Evolutionary conservation across 345 rosid species (phyloP), one percentile per base, ranked within the genome.

Genomic region (Rubroshorea leprosula): DNA sequence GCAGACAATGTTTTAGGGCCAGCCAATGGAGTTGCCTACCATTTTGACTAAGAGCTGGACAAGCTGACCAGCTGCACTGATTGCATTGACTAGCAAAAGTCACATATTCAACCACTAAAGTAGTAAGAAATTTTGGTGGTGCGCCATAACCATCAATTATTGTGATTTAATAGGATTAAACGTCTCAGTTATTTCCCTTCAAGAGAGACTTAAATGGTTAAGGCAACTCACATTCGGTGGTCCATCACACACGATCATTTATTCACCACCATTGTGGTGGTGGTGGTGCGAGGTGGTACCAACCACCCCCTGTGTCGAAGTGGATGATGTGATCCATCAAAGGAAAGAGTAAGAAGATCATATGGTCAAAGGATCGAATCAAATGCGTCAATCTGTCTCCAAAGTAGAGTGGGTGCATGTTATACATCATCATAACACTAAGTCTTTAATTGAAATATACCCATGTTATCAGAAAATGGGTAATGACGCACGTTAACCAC

Each of bases 401-500:
- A 58, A 58, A 12, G 17, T 10, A 35, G 12, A 35, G 41, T 1
- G 41, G 41, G 41, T 13, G 41, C 41, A 35, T 35, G 41, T 13
- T 35, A 35, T 35, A 35, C 1, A 35, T 35, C 41, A 35, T 35
- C 41, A 35, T 35, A 35, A 35, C 3, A 35, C 5, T 35, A 2
- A 8, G 41, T 35, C 12, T 35, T 35, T 35, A 29, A 29, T 3
- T 4, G 35, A 29, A 29, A 29, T 29, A 29, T 3, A 9, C 35
- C 35, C 9, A 4, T 3, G 35, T 9, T 29, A 29, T 35, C 41
- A 35, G 12, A 35, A 35, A n/a, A n/a, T n/a, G 41, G 41, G 41
- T 35, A 6, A 35, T 23, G 39, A 69, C 60, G 46, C 7, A 24
- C 25, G 57, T 69, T 63, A 73, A 76, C 67, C 31, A 51, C n/a